Conservation (phyloP, 768 basidiomycete species). For the Thelephora ganbajun region DNA sequence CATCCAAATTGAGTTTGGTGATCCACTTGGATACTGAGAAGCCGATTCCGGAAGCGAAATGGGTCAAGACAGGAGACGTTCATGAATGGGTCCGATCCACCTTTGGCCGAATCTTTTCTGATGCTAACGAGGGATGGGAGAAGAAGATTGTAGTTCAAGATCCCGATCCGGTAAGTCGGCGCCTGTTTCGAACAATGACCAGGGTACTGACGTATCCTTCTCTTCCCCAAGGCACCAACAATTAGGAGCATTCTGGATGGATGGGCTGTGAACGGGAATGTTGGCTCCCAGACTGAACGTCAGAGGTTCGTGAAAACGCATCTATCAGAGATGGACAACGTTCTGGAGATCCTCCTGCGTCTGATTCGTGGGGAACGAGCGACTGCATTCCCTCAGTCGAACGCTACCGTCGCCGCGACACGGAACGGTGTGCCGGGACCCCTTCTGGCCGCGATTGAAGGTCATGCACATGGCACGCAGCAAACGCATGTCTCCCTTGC, state of each 20-base stretch:
- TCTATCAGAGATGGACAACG: slow-evolving; percentile 73
- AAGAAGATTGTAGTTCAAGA: slow-evolving; percentile 86
- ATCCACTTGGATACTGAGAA: slow-evolving; percentile 77
- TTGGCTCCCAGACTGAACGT: slow-evolving; percentile 62
- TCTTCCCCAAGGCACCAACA: slow-evolving; percentile 59
- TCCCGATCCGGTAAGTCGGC: slow-evolving; percentile 76
- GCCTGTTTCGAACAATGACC: slow-evolving; percentile 1
- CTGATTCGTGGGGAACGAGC: slow-evolving; percentile 85
- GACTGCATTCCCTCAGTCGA: slow-evolving; percentile 49
- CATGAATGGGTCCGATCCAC: slow-evolving; percentile 88
- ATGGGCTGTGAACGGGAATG: slow-evolving; percentile 79
- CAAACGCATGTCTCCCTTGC: slow-evolving; percentile 94
- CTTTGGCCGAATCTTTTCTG: slow-evolving; percentile 78
- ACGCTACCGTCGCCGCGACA: slow-evolving; percentile 48
- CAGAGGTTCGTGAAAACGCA: slow-evolving; percentile 84
- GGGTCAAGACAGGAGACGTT: slow-evolving; percentile 90
- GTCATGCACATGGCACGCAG: slow-evolving; percentile 70
- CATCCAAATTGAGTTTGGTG: slow-evolving; percentile 46
- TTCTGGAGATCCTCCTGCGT: slow-evolving; percentile 85
- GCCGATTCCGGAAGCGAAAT: slow-evolving; percentile 90
- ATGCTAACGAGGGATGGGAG: slow-evolving; percentile 85
- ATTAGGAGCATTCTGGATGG: slow-evolving; percentile 82
- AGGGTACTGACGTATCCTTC: slow-evolving; percentile 1
- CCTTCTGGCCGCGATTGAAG: slow-evolving; percentile 56
- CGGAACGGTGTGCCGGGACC: slow-evolving; percentile 41